A percentile compares a stretch with the other conserved stretches of the same genome.
These are phyloP conservation scores for Aspergillus awamori DNA, from an alignment of 2,329 filamentous ascomycete species.

Conservation along the genomic window DNA sequence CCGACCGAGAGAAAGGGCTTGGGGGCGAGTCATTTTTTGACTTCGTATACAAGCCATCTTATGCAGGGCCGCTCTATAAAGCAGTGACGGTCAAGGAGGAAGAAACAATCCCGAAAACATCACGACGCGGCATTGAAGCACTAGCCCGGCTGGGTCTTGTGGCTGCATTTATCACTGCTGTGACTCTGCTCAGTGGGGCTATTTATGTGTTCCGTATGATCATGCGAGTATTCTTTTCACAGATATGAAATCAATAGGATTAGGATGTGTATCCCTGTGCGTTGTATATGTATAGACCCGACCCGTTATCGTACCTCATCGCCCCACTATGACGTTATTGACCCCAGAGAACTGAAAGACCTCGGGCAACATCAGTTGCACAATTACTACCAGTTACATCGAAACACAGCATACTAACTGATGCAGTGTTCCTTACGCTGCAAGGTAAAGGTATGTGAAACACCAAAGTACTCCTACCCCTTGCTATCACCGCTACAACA, in stretches of 20 bases:
- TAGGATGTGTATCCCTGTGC: background rate
- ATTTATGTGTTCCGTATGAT: slow-evolving; percentile 11
- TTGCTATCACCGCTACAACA: too few species aligned
- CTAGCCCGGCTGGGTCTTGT: slow-evolving; percentile 32
- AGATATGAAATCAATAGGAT: background rate
- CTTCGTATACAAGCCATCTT: slow-evolving; percentile 62
- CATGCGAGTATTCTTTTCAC: slow-evolving; percentile 2
- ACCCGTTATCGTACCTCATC: slow-evolving; percentile 3
- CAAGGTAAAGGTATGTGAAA: too few species aligned
- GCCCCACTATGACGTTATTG: background rate
- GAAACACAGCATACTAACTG: too few species aligned
- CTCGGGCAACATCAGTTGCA: background rate
- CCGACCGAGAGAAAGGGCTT: slow-evolving; percentile 67
- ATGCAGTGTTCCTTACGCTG: too few species aligned
- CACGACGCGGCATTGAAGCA: slow-evolving; percentile 30
- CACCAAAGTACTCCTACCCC: too few species aligned
- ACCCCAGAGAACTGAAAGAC: background rate
- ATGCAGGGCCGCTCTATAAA: background rate
- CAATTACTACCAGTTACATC: background rate
- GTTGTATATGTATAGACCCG: background rate
- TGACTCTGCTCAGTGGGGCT: slow-evolving; percentile 14
- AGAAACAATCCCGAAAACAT: slow-evolving; percentile 15
- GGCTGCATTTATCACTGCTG: slow-evolving; percentile 19
- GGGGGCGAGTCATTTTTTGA: slow-evolving; percentile 66
- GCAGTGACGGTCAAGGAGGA: too few species aligned